phyloP scores from a whole-genome alignment of 2,329 filamentous ascomycete species.

The Trichoderma oligosporum region DNA sequence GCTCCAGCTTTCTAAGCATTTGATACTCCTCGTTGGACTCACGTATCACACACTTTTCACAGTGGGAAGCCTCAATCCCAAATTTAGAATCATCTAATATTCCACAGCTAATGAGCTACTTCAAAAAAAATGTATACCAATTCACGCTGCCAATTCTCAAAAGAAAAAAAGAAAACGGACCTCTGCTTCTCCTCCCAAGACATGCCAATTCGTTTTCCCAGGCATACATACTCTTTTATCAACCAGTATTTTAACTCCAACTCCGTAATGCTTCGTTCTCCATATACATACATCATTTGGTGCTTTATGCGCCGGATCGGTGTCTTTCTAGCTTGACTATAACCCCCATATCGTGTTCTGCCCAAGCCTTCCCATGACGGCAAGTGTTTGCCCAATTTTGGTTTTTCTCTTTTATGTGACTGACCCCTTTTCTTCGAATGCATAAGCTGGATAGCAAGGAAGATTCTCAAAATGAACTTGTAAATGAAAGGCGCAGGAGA shows the following conservation, averaged over 20 bases:
- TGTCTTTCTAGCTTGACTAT: neutral
- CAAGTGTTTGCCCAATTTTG: neutral
- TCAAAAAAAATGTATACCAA: neutral
- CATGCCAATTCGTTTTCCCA: neutral
- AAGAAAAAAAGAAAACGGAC: neutral
- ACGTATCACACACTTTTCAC: too few relatives aligned
- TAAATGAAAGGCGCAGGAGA: too few relatives aligned
- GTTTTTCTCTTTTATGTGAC: neutral
- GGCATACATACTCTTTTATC: neutral
- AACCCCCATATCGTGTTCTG: neutral
- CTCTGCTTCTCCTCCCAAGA: neutral
- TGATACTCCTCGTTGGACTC: too few relatives aligned
- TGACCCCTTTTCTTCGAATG: neutral
- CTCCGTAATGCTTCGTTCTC: slow-evolving; percentile 6
- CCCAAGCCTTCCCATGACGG: neutral
- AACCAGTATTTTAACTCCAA: neutral
- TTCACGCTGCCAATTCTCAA: neutral
- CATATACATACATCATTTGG: neutral
- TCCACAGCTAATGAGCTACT: neutral
- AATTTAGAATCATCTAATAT: neutral
- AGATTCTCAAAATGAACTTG: too few relatives aligned
- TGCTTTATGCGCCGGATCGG: slow-evolving; percentile 10
- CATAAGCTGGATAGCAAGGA: neutral
- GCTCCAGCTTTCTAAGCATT: too few relatives aligned
- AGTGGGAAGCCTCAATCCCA: too few relatives aligned